Conservation (phyloP, 768 basidiomycete species). For the Lepiota brunneoincarnata region DNA sequence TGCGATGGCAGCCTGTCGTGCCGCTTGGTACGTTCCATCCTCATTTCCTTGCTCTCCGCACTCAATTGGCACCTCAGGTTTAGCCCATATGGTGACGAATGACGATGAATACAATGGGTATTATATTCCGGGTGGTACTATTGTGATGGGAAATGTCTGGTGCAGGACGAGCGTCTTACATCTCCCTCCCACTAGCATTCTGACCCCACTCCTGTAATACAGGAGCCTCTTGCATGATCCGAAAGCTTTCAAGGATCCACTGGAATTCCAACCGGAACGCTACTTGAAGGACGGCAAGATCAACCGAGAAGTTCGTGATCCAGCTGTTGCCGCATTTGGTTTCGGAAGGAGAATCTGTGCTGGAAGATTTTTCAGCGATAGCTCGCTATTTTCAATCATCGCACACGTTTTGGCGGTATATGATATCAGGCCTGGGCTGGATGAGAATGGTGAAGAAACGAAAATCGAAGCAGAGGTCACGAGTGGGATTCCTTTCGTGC, state of each 20-base stretch:
- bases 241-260: slow-evolving; percentile 27
- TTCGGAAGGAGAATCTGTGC: slow-evolving; percentile 23
- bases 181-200: background rate
- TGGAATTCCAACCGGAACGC: slow-evolving; percentile 30
- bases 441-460: slow-evolving; percentile 11
- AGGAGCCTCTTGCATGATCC: slow-evolving; percentile 27
- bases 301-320: slow-evolving; percentile 13
- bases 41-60: background rate
- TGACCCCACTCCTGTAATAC: background rate
- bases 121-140: slow-evolving; percentile 32
- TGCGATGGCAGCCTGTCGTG: slow-evolving; percentile 30
- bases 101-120: slow-evolving; percentile 35
- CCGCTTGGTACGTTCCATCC: slow-evolving; percentile 20
- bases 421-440: slow-evolving; percentile 16
- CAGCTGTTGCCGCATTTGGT: slow-evolving; percentile 15
- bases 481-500: background rate
- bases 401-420: slow-evolving; percentile 20
- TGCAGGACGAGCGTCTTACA: slow-evolving; percentile 3
- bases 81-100: slow-evolving; percentile 15
- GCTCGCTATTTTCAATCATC: slow-evolving; percentile 16
- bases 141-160: slow-evolving; percentile 22
- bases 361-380: slow-evolving; percentile 21
- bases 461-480: slow-evolving; percentile 1
- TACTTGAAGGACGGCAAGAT: slow-evolving; percentile 20
- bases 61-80: slow-evolving; percentile 8